These are phyloP conservation scores for Magnaporthales sp. DNA, from an alignment of 2,329 filamentous ascomycete genomes.

Conservation along the genomic window DNA sequence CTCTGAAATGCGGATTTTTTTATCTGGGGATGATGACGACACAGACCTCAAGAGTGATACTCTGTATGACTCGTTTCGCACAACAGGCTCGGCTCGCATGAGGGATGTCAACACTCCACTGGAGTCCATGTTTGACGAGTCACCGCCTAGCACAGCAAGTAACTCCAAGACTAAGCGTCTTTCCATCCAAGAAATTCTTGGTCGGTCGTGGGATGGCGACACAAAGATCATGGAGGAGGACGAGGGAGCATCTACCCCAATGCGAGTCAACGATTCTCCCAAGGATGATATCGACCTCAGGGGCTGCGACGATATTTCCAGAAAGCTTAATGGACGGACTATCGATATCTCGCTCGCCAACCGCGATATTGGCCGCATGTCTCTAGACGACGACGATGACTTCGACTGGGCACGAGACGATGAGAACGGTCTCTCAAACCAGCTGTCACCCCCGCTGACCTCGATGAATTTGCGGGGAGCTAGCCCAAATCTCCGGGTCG, in stretches of 20 bases:
- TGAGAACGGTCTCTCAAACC: conserved; percentile 42
- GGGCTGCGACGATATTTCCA: conserved; percentile 12
- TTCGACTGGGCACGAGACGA: conserved; percentile 56
- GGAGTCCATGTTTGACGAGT: conserved; percentile 76
- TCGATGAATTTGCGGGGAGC: conserved; percentile 45
- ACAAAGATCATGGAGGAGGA: conserved; percentile 56
- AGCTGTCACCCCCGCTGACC: conserved; percentile 48
- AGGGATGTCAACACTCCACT: conserved; percentile 62
- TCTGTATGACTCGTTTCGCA: conserved; percentile 68
- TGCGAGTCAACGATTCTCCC: conserved; percentile 25
- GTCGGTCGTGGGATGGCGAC: conserved; percentile 43
- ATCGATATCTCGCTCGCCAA: conserved; percentile 20
- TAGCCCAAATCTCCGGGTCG: conserved; percentile 44
- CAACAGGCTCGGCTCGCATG: conserved; percentile 57
- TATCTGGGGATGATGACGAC: conserved; percentile 67
- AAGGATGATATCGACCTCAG: conserved; percentile 17
- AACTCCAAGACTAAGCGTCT: conserved; percentile 44
- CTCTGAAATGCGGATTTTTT: conserved; percentile 53
- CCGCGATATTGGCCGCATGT: conserved; percentile 39
- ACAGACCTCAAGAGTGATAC: conserved; percentile 73
- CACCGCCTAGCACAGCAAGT: conserved; percentile 50
- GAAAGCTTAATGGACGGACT: not conserved
- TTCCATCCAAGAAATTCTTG: conserved; percentile 51
- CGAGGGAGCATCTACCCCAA: conserved; percentile 44
- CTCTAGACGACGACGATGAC: conserved; percentile 53